Evolutionary conservation across 345 rosid species (phyloP).

Genomic region (Citrus hindsii): DNA sequence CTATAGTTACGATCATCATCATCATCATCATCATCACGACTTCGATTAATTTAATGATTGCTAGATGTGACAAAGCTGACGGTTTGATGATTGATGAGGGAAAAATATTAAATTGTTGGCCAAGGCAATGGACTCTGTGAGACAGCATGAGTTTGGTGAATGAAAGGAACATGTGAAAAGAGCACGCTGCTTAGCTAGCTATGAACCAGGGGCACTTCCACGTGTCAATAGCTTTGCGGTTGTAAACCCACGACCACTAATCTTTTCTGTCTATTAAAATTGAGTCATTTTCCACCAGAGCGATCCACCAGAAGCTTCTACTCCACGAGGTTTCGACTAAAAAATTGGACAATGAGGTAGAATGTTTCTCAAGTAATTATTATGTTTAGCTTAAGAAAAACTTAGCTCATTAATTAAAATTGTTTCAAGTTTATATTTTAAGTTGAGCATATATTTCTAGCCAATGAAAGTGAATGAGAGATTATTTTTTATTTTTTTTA

Average conservation of each 20-base stretch:
- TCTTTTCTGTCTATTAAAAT: neutral
- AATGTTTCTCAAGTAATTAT: no score
- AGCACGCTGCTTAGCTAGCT: neutral
- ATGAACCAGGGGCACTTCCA: neutral
- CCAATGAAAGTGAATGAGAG: no score
- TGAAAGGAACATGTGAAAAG: slow-evolving; percentile 8
- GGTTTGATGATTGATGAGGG: neutral
- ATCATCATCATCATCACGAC: slow-evolving; percentile 1
- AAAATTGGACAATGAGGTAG: no score
- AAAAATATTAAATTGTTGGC: neutral
- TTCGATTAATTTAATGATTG: slow-evolving; percentile 25
- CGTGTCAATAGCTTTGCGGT: slow-evolving; percentile 19
- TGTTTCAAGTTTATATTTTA: no score
- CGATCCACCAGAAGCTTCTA: no score
- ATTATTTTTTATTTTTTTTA: no score
- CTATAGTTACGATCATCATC: slow-evolving; percentile 14
- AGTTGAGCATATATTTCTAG: no score
- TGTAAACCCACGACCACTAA: slow-evolving; percentile 12
- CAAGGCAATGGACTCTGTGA: slow-evolving; percentile 16
- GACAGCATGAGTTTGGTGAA: slow-evolving; percentile 16
- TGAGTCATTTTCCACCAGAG: neutral
- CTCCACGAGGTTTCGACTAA: no score
- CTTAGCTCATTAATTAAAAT: no score
- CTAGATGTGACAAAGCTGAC: neutral
- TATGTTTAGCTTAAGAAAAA: no score